Percentiles rank a stretch among this genome's conserved stretches.
These are phyloP conservation scores for Penicillium sp. DNA, from an alignment of 2,329 filamentous ascomycete species.

Conservation along the genomic window DNA sequence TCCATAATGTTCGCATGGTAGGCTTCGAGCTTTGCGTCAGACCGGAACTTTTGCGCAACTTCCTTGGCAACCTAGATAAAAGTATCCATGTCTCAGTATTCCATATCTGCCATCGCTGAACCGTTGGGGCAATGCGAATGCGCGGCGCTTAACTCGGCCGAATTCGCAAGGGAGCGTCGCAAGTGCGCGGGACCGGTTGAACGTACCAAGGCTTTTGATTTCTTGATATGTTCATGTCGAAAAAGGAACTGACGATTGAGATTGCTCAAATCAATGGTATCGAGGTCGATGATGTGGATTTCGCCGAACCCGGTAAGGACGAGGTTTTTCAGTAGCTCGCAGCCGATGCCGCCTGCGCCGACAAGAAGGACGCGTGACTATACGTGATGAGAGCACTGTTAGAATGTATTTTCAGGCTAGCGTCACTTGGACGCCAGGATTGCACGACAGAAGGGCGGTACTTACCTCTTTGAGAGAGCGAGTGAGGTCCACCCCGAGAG, in stretches of 20 bases:
- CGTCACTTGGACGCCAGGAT: background rate
- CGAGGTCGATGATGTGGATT: constrained; percentile 89
- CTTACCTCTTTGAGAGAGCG: constrained; percentile 36
- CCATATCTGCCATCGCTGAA: background rate
- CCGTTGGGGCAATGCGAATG: background rate
- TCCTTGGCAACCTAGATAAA: constrained; percentile 71
- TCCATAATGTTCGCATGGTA: constrained; percentile 96
- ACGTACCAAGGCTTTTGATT: constrained; percentile 80
- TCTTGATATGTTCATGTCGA: constrained; percentile 93
- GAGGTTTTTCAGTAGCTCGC: constrained; percentile 93
- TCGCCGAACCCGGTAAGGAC: constrained; percentile 85
- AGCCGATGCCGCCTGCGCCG: constrained; percentile 92
- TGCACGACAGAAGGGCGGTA: background rate
- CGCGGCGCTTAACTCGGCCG: background rate
- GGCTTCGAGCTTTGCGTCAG: constrained; percentile 72
- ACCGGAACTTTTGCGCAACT: constrained; percentile 82
- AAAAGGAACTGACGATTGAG: constrained; percentile 97
- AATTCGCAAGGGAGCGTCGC: constrained; percentile 8
- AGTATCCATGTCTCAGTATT: constrained; percentile 12
- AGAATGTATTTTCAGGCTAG: background rate
- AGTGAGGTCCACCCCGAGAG: constrained; percentile 34
- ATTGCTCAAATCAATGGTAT: constrained; percentile 96
- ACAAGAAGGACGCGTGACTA: constrained; percentile 87
- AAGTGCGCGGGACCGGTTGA: constrained; percentile 1
- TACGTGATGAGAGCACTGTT: constrained; percentile 7